Base-by-base conservation (phyloP, 2,329 filamentous ascomycete species). In the Penicillium brasilianum region DNA sequence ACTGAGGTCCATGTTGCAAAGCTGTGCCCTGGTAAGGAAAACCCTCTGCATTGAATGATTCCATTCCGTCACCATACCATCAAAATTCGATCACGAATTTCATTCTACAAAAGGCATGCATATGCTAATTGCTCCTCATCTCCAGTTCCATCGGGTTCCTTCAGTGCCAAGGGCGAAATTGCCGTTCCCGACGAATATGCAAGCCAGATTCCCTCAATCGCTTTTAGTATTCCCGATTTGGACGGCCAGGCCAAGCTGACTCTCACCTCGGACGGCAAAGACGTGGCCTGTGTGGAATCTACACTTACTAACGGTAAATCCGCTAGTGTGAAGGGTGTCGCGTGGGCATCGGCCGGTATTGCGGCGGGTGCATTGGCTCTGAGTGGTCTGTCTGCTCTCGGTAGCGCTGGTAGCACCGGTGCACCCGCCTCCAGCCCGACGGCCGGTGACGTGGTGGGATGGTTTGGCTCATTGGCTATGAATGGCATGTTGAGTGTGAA, bases 401-500 rank as follows among this genome's bases (percentile, higher is more conserved):
- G 85, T 53, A 83, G 87, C 39, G 86, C 84, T 9, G 77, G 88
- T 18, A 83, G 84, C 20, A 80, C 84, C 11, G 90, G 88, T 14
- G 82, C 83, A 13, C 83, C 87, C 2, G 84, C 89, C 11, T 82
- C 89, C 43, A 95, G 92, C 69, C 95, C 95, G 28, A 91, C 89
- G 56, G 97, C 98, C 74, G 84, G 84, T 48, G 92, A 97, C 72
- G 88, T 96, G 51, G 85, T 97, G 67, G 88, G 89, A 85, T 97
- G 67, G 88, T 89, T 63, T 96, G 91, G 87, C 97, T 98, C 77
- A 93, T 98, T 98, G 83, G 93, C 95, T 30, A 90, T 95, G 82
- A 97, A 95, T 77, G 93, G 95, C 66, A 98, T 98, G 95, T 84
- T 97, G 75, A 96, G 91, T 61, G 93, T 96, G 70, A 87, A 89